Evolutionary conservation across 2,329 filamentous ascomycete species (phyloP).

Genomic region (Penicillium sp.): DNA sequence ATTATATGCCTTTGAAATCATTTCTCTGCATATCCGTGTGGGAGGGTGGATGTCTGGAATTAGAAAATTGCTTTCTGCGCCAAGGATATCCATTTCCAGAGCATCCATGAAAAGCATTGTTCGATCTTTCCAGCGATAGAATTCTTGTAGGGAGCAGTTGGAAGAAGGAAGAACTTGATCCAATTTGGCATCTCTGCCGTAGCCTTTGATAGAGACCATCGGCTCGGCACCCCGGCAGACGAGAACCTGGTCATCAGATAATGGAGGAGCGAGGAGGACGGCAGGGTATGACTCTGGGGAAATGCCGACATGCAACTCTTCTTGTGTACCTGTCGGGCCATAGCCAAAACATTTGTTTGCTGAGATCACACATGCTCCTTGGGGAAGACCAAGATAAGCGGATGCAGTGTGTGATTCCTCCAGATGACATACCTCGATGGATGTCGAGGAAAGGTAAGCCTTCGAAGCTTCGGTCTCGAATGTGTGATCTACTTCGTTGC

Average conservation of each 20-base stretch:
- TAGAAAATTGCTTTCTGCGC: background rate
- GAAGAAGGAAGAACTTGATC: background rate
- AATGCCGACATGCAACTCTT: slow-evolving; percentile 7
- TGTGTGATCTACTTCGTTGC: background rate
- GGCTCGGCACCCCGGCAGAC: background rate
- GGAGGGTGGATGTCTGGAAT: background rate
- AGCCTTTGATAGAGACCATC: slow-evolving; percentile 3
- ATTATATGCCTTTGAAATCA: slow-evolving; percentile 7
- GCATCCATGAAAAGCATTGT: slow-evolving; percentile 11
- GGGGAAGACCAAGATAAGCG: background rate
- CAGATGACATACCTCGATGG: background rate
- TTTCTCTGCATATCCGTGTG: background rate
- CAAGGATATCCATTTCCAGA: slow-evolving; percentile 3
- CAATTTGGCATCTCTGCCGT: background rate
- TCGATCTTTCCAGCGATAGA: background rate
- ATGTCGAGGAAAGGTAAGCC: background rate
- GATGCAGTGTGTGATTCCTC: background rate
- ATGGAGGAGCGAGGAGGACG: background rate
- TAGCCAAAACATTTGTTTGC: slow-evolving; percentile 6
- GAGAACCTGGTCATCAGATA: background rate
- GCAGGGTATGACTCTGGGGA: slow-evolving; percentile 5
- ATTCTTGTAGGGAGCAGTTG: background rate
- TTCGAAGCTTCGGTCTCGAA: background rate
- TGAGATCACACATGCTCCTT: background rate
- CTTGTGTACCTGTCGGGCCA: slow-evolving; percentile 1